A percentile compares a stretch with the other conserved stretches of the same genome.
These are phyloP conservation scores for Aureobasidium sp. DNA, from an alignment of 2,329 filamentous ascomycete genomes.

Conservation along the genomic window DNA sequence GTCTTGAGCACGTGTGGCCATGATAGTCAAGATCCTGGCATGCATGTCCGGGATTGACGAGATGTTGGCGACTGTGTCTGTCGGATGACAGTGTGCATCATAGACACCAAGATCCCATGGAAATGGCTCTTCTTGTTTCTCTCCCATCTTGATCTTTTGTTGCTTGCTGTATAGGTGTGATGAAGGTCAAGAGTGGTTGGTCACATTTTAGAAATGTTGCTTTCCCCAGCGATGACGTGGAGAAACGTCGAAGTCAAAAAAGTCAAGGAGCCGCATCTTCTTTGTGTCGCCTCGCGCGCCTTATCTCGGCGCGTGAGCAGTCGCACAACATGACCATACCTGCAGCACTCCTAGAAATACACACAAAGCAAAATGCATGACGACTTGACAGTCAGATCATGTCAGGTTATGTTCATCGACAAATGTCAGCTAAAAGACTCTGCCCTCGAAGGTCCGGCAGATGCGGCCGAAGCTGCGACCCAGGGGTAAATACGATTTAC, in stretches of 20 bases:
- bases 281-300: not conserved
- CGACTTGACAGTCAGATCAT: not conserved
- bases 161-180: not conserved
- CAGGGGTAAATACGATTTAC: constrained; percentile 6
- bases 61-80: constrained; percentile 63
- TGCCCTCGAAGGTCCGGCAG: not conserved
- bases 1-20: constrained; percentile 70
- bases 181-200: not conserved
- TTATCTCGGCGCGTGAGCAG: not conserved
- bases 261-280: not conserved
- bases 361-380: not conserved
- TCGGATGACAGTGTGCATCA: constrained; percentile 80
- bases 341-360: too few relatives aligned
- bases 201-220: not conserved
- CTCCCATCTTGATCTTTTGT: constrained; percentile 17
- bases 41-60: constrained; percentile 57
- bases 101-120: constrained; percentile 66
- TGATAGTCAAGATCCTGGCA: constrained; percentile 59
- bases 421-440: not conserved
- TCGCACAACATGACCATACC: not conserved
- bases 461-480: not conserved
- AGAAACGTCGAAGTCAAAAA: not conserved
- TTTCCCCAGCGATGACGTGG: not conserved
- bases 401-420: not conserved
- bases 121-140: constrained; percentile 31